These are phyloP conservation scores for Fistulinella cinereoalba DNA, from an alignment of 1,284 basidiomycete genomes.

Conservation along the genomic window DNA sequence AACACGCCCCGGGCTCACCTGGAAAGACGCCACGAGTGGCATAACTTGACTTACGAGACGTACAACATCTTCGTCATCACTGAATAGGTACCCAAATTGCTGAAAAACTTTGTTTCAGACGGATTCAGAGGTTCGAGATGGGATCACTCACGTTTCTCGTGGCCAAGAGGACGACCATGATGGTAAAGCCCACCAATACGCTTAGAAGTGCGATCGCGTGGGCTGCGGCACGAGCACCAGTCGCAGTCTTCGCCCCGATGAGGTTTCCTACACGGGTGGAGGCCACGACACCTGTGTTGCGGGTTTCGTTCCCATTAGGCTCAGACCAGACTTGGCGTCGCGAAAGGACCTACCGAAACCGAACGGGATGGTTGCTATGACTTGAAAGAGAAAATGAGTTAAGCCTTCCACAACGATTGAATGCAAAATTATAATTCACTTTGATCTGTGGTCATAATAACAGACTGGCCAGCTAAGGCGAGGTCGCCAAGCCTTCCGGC, in stretches of 20 bases:
- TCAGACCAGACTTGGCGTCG: background rate
- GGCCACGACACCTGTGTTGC: constrained; percentile 56
- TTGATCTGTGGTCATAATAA: constrained; percentile 83
- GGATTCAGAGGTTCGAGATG: background rate
- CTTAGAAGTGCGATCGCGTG: constrained; percentile 64
- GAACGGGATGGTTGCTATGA: constrained; percentile 29
- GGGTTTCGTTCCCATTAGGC: background rate
- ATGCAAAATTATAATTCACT: constrained; percentile 40
- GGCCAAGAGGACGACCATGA: constrained; percentile 60
- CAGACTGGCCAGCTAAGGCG: constrained; percentile 69
- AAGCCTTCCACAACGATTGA: background rate
- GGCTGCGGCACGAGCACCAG: constrained; percentile 56
- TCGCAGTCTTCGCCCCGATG: constrained; percentile 56
- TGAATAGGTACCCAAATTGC: constrained; percentile 66
- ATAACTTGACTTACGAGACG: constrained; percentile 66
- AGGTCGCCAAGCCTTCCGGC: constrained; percentile 66
- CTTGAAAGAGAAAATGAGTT: constrained; percentile 14
- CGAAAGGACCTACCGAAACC: constrained; percentile 26
- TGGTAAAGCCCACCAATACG: constrained; percentile 52
- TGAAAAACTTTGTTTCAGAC: constrained; percentile 3
- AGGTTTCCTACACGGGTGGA: constrained; percentile 73
- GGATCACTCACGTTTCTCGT: constrained; percentile 48
- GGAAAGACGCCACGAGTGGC: constrained; percentile 78
- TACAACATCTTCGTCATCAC: constrained; percentile 60
- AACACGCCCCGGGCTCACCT: constrained; percentile 52